These are phyloP conservation scores for Phytophthora pseudosyringae DNA, from an alignment of 352 stramenopile species.

Conservation along the genomic window DNA sequence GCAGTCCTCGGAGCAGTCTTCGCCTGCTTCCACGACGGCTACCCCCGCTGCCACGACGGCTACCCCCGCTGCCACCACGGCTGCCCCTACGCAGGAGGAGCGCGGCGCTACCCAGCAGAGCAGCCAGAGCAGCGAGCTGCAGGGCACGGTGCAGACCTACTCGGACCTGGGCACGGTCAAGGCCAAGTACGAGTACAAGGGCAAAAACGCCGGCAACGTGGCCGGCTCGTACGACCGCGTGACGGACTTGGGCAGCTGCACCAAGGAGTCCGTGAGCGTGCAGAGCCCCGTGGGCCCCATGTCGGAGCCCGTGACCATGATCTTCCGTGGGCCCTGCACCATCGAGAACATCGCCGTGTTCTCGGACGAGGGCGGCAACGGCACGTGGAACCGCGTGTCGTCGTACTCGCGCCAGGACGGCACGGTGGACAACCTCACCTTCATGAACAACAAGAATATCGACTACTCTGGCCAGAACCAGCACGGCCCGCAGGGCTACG, in stretches of 20 bases:
- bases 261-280: conserved; percentile 45
- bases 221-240: conserved; percentile 61
- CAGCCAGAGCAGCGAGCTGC: conserved; percentile 5
- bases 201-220: conserved; percentile 57
- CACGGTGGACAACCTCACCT: conserved; percentile 58
- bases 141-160: conserved; percentile 31
- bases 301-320: conserved; percentile 62
- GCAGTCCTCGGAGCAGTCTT: neutral
- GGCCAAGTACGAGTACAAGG: conserved; percentile 56
- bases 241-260: conserved; percentile 44
- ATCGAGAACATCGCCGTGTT: conserved; percentile 76
- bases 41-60: neutral
- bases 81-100: conserved; percentile 21
- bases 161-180: conserved; percentile 45
- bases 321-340: conserved; percentile 68
- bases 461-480: conserved; percentile 50
- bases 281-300: conserved; percentile 63
- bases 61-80: conserved; percentile 1
- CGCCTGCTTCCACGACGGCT: neutral
- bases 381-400: conserved; percentile 55
- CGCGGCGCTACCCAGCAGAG: conserved; percentile 21
- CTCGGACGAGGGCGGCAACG: conserved; percentile 29
- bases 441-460: conserved; percentile 84
- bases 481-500: conserved; percentile 61
- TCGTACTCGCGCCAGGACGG: conserved; percentile 48